Conservation (phyloP, 108 stramenopile genomes). For the Mediolabrus comicus region DNA sequence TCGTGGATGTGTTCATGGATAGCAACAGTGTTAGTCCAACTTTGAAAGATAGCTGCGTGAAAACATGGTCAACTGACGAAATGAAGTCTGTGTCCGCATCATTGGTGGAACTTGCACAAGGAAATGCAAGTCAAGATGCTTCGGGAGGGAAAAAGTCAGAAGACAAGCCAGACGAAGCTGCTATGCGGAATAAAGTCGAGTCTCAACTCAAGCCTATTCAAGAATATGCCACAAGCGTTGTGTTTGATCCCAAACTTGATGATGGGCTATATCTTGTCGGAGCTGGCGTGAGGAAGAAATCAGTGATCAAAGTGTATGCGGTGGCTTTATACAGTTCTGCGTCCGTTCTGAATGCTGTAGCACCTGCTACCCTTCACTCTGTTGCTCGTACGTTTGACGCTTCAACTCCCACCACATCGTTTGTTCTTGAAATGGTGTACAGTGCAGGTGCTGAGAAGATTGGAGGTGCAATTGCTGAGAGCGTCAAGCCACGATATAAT, state of each 20-base stretch:
- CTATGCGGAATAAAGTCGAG: not conserved
- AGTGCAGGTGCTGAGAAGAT: too few relatives aligned
- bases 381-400: constrained; percentile 43
- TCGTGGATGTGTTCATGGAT: constrained; percentile 81
- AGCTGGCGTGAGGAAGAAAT: too few relatives aligned
- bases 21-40: constrained; percentile 71
- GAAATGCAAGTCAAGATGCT: too few relatives aligned
- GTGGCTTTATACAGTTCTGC: constrained; percentile 71
- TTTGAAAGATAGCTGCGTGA: constrained; percentile 58
- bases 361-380: constrained; percentile 45
- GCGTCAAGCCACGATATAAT: too few relatives aligned
- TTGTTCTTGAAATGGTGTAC: too few relatives aligned
- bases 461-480: too few relatives aligned
- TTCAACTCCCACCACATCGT: too few relatives aligned
- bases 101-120: too few relatives aligned
- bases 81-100: too few relatives aligned
- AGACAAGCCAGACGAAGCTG: too few relatives aligned
- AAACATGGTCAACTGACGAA: too few relatives aligned
- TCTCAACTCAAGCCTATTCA: not conserved
- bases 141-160: too few relatives aligned
- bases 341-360: constrained; percentile 43
- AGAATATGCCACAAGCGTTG: not conserved
- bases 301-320: constrained; percentile 81
- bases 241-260: constrained; percentile 1
- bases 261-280: constrained; percentile 28